Conservation (phyloP, 179 eudicot genomes). For the Beta lomatogona region DNA sequence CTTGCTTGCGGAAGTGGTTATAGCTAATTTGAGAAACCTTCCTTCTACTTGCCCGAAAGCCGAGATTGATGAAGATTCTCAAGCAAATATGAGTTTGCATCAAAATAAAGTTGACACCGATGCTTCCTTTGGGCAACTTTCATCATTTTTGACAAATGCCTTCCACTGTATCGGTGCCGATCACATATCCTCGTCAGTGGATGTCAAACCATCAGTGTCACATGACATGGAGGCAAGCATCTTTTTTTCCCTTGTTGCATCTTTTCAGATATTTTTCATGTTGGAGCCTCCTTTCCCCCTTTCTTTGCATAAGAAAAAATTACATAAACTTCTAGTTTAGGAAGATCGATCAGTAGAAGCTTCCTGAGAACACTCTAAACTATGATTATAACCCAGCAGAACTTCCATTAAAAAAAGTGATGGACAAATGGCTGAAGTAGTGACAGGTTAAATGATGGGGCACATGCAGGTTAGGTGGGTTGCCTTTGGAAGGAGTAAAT, state of each 20-base stretch:
- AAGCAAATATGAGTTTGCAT: conserved; percentile 29
- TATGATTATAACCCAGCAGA: neutral
- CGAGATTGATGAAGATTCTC: conserved; percentile 51
- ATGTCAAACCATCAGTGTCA: conserved; percentile 36
- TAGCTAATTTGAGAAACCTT: conserved; percentile 75
- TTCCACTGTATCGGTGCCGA: conserved; percentile 35
- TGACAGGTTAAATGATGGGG: no score
- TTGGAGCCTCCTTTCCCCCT: neutral
- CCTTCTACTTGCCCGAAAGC: conserved; percentile 56
- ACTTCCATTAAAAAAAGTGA: neutral
- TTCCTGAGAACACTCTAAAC: neutral
- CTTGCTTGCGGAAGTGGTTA: conserved; percentile 88
- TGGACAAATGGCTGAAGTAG: neutral
- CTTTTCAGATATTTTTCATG: conserved; percentile 12
- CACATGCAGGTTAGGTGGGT: neutral
- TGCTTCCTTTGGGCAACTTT: conserved; percentile 55
- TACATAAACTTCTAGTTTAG: neutral
- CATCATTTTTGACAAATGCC: conserved; percentile 55
- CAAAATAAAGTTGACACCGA: conserved; percentile 42
- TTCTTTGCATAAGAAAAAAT: conserved; percentile 1
- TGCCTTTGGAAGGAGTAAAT: neutral
- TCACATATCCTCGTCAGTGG: conserved; percentile 40
- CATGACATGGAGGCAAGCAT: conserved; percentile 55
- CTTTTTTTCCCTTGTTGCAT: neutral
- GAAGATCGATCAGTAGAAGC: neutral